A percentile compares a stretch with the other conserved stretches of the same genome.
These are phyloP conservation scores for Orbilia blumenaviensis DNA, from an alignment of 2,329 filamentous ascomycete species.

Conservation along the genomic window DNA sequence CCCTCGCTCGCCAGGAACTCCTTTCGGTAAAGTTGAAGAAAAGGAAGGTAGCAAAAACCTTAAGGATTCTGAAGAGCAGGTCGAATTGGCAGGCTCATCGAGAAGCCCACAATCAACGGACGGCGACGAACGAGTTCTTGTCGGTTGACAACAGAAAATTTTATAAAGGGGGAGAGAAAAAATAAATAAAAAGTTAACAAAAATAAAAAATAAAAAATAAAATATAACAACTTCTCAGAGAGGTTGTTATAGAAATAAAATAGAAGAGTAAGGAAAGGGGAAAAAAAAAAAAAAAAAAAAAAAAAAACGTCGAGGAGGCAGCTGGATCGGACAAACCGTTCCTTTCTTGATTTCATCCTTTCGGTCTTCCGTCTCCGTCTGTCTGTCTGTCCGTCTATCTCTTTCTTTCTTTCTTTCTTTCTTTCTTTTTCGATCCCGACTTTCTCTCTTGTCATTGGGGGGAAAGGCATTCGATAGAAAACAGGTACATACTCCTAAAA, in stretches of 20 bases:
- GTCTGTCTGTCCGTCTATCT: slow-evolving; percentile 1
- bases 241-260: slow-evolving; percentile 13
- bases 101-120: slow-evolving; percentile 34
- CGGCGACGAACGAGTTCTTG: slow-evolving; percentile 34
- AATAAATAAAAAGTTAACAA: slow-evolving; percentile 16
- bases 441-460: slow-evolving; percentile 10
- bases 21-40: slow-evolving; percentile 53
- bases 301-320: slow-evolving; percentile 6
- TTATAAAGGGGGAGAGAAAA: neutral
- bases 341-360: too few relatives aligned
- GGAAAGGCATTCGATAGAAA: slow-evolving; percentile 1
- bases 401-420: slow-evolving; percentile 1
- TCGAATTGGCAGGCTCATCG: slow-evolving; percentile 50
- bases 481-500: slow-evolving; percentile 22
- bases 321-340: neutral
- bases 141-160: slow-evolving; percentile 16
- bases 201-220: slow-evolving; percentile 15
- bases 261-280: too few relatives aligned
- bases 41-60: slow-evolving; percentile 54
- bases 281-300: too few relatives aligned
- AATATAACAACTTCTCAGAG: slow-evolving; percentile 1
- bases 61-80: slow-evolving; percentile 48
- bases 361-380: too few relatives aligned
- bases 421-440: slow-evolving; percentile 33
- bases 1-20: slow-evolving; percentile 38